A percentile compares a stretch with the other conserved stretches of the same genome.
Conservation (phyloP, 805 yeast species). For the Teunomyces stri region DNA sequence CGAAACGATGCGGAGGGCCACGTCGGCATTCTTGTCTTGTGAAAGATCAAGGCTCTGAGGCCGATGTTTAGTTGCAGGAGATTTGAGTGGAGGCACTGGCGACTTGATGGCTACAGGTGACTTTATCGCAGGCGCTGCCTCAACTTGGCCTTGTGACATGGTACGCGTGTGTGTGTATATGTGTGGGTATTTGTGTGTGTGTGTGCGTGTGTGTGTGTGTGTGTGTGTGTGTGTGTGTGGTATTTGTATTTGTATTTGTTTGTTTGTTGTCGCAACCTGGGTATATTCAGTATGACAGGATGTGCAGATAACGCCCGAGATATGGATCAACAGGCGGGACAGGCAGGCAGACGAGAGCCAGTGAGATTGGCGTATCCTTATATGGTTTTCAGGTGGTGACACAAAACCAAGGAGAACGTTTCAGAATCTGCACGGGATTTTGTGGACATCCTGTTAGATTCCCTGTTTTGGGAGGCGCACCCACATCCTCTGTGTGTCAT, state of each 20-base stretch:
- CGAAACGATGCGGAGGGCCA: constrained; percentile 32
- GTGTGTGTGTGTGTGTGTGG: no score
- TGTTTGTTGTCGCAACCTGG: no score
- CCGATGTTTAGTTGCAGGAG: constrained; percentile 11
- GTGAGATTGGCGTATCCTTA: constrained; percentile 1
- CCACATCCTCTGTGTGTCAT: background rate
- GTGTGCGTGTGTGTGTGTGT: background rate
- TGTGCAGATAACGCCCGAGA: background rate
- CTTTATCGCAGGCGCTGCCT: background rate
- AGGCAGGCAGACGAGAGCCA: background rate
- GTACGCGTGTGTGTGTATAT: background rate
- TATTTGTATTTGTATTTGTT: no score
- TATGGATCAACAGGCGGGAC: background rate
- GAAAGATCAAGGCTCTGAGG: constrained; percentile 18
- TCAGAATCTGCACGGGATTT: constrained; percentile 3
- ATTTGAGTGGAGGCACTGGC: background rate
- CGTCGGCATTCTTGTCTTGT: constrained; percentile 15
- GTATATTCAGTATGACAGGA: background rate
- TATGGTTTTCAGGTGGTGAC: constrained; percentile 2
- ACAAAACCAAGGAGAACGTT: background rate
- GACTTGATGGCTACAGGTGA: no score
- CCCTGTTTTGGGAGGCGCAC: background rate
- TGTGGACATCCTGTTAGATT: background rate
- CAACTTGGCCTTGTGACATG: constrained; percentile 8
- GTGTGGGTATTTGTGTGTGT: background rate